A percentile compares a stretch with the other conserved stretches of the same genome.
phyloP scores from a whole-genome alignment of 495 filamentous ascomycete species.

The Hypoxylon fragiforme region DNA sequence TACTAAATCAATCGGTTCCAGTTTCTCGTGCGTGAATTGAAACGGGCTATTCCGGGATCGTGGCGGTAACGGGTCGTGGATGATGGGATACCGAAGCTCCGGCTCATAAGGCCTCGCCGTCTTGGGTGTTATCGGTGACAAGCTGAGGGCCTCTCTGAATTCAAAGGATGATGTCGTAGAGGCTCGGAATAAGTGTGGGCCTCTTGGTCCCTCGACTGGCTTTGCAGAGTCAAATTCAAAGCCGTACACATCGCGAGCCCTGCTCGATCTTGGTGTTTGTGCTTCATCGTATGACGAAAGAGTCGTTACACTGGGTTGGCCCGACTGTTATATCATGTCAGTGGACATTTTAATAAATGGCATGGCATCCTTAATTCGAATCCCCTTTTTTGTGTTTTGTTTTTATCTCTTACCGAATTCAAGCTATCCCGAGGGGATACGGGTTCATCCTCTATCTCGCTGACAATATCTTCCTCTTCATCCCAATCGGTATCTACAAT shows the following conservation, averaged over 20 bases:
- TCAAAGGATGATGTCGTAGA: slow-evolving; percentile 57
- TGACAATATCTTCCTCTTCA: slow-evolving; percentile 53
- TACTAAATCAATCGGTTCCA: slow-evolving; percentile 60
- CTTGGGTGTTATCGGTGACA: slow-evolving; percentile 64
- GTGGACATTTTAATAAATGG: slow-evolving; percentile 8
- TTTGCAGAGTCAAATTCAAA: slow-evolving; percentile 48
- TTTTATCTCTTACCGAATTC: slow-evolving; percentile 60
- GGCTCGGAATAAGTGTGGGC: slow-evolving; percentile 85
- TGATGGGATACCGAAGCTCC: slow-evolving; percentile 40
- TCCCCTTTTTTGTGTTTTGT: no score
- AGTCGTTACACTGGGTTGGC: slow-evolving; percentile 70
- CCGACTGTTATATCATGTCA: slow-evolving; percentile 48
- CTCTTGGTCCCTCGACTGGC: slow-evolving; percentile 75
- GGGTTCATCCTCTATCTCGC: slow-evolving; percentile 59
- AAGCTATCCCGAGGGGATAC: slow-evolving; percentile 66
- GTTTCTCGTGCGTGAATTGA: slow-evolving; percentile 55
- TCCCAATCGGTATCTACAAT: slow-evolving; percentile 79
- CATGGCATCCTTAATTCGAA: background rate
- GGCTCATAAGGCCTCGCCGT: slow-evolving; percentile 36
- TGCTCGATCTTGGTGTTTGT: slow-evolving; percentile 65
- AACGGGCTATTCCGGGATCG: slow-evolving; percentile 45
- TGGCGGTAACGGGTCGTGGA: slow-evolving; percentile 42
- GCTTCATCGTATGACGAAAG: slow-evolving; percentile 76
- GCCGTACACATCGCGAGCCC: slow-evolving; percentile 38
- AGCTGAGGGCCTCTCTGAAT: slow-evolving; percentile 62